phyloP scores from a whole-genome alignment of 192 early-diverging fungal genomes.

The Cladochytrium replicatum region DNA sequence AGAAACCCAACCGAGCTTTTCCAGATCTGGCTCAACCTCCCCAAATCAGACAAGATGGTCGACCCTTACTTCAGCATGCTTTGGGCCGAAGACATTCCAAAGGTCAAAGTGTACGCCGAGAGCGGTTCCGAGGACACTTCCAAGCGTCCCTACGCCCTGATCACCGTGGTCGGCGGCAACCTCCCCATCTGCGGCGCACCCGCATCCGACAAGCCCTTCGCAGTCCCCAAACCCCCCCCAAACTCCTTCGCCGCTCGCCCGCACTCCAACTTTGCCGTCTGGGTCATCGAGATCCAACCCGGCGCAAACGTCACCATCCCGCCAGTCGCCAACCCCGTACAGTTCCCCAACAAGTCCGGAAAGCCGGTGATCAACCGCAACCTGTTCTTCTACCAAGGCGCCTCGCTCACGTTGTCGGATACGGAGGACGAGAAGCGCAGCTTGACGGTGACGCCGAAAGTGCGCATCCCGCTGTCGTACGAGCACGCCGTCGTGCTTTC shows the following conservation, averaged over 20 bases:
- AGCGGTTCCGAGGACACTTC: constrained; percentile 1
- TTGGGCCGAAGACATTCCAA: too few relatives aligned
- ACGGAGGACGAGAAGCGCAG: too few relatives aligned
- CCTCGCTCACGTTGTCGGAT: too few relatives aligned
- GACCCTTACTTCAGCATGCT: constrained; percentile 27
- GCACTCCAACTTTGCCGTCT: neutral
- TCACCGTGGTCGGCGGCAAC: too few relatives aligned
- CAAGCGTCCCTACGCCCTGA: neutral
- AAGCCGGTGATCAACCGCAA: constrained; percentile 20
- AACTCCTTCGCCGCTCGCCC: constrained; percentile 6
- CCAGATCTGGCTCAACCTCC: constrained; percentile 55
- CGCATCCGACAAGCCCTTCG: neutral
- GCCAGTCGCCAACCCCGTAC: too few relatives aligned
- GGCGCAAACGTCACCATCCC: constrained; percentile 4
- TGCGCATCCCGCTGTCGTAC: too few relatives aligned
- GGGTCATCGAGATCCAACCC: neutral
- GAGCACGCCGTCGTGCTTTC: too few relatives aligned
- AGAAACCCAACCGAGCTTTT: constrained; percentile 30
- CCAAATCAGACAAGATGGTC: constrained; percentile 46
- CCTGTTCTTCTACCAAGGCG: too few relatives aligned
- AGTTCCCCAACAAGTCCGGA: constrained; percentile 17
- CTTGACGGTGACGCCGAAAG: too few relatives aligned
- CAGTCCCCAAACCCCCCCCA: constrained; percentile 11
- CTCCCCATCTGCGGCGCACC: neutral
- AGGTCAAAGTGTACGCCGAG: constrained; percentile 18